Evolutionary conservation across 2,329 filamentous ascomycete species (phyloP), one percentile per base, ranked within the genome.

Genomic region (Penicillium sp.): DNA sequence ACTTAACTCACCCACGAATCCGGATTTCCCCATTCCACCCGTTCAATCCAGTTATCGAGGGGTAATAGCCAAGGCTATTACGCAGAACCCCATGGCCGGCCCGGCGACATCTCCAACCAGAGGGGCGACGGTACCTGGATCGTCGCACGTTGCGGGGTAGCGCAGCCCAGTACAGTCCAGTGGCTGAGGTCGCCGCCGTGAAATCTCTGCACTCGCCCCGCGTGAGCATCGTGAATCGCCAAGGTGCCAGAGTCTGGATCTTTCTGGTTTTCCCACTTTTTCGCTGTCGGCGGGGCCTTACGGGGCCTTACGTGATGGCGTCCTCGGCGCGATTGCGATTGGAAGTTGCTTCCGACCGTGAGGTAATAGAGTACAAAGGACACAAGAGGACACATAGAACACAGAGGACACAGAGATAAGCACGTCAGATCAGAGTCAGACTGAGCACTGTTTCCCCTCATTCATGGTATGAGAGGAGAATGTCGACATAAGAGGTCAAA

Each of bases 121-220:
- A 61, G 52, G 46, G 48, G 50, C 47, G 50, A 20, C 49, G 57
- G 61, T 63, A 62, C 61, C 61, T 63, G 59, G 52, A 62, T 59
- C 52, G 47, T 50, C 49, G 32, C 36, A 43, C 46, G 34, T 57
- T 61, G 59, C 61, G 61, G 59, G 61, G 59, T 63, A 57, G 42
- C 37, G 23, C n/a, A n/a, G n/a, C n/a, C n/a, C n/a, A n/a, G n/a
- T 26, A 24, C 15, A 23, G 30, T 7, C 34, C 34, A 37, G 34
- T 37, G 34, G 36, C 4, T 7, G 36, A 10, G 13, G 34, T 39
- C 12, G 5, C 21, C 21, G 23, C 17, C 21, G 40, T 55, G 56
- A 63, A 42, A 42, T 42, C 39, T 42, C 39, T 42, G 39, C 39
- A 42, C 8, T 8, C n/a, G 2, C 9, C 10, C 39, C 39, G 20